phyloP scores from a whole-genome alignment of 2,329 filamentous ascomycete genomes.

The Pseudovirgaria hyperparasitica region DNA sequence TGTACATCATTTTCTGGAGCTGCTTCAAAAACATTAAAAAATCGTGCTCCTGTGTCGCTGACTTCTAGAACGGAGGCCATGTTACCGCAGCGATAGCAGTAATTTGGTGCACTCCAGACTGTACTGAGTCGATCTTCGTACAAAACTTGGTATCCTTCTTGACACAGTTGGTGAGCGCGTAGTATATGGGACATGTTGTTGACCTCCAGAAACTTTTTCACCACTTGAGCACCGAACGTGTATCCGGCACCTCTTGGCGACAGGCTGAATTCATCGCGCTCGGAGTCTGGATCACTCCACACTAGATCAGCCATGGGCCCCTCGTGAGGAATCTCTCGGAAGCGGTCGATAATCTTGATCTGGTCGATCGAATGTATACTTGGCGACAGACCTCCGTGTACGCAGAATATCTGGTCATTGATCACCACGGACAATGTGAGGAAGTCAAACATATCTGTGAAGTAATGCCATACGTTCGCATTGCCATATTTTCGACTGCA shows the following conservation, averaged over 20 bases:
- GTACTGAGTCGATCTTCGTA: conserved; percentile 92
- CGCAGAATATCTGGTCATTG: conserved; percentile 97
- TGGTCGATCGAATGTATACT: conserved; percentile 97
- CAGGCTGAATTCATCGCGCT: conserved; percentile 91
- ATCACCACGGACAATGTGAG: conserved; percentile 94
- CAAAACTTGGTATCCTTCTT: conserved; percentile 93
- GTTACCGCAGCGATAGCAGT: conserved; percentile 92
- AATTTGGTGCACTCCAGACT: conserved; percentile 72
- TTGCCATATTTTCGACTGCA: conserved; percentile 97
- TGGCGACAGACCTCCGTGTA: conserved; percentile 63
- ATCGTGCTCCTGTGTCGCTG: conserved; percentile 80
- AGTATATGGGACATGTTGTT: conserved; percentile 97
- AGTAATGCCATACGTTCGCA: conserved; percentile 98
- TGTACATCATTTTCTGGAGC: conserved; percentile 91
- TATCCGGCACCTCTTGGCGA: conserved; percentile 91
- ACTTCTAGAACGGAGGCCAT: conserved; percentile 96
- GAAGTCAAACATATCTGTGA: conserved; percentile 99
- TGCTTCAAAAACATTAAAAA: conserved; percentile 96
- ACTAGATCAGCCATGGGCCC: conserved; percentile 99
- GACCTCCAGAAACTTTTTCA: conserved; percentile 94
- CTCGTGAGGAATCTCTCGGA: conserved; percentile 96
- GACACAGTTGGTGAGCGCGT: conserved; percentile 94
- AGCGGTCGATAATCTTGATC: conserved; percentile 98
- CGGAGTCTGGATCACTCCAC: conserved; percentile 96
- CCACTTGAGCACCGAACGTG: conserved; percentile 93